Base-by-base conservation (phyloP, 1,139 yeast genomes). In the Scheffersomyces parashehatae region DNA sequence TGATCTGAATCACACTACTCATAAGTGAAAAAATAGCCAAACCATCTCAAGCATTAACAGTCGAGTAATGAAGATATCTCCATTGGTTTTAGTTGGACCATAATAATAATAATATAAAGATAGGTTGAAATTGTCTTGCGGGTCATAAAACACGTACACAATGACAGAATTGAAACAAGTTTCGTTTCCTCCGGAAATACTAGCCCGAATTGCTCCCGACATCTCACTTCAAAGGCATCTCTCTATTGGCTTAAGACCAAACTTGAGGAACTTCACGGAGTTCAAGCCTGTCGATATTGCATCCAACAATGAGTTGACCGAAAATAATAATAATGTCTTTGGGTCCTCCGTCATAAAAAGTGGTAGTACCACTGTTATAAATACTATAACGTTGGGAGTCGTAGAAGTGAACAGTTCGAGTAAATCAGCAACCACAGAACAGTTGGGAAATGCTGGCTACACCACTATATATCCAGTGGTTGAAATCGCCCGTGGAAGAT, bases 161-260 rank as follows among this genome's bases (percentile, higher is more conserved):
- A 31, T 31, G 35, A 20, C 35, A 15, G 58, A 55, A 42, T 48
- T 65, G 46, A 55, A 68, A 40, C 74, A 80, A 42, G 69, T 82
- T 40, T 68, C 76, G 28, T 88, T 90, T 60, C 84, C 95, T 3
- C 93, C 96, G 1, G 87, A 83, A 34, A 89, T 90, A 13, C 71
- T 91, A 41, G 91, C 95, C 1, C 73, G 95, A 43, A 77, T 91
- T 35, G 90, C 95, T 7, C 97, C 98, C 1, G 96, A 88, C 46
- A 66, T 88, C 11, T 87, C 91, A 4, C 72, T 91, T 40, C 85
- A 86, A 58, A 79, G 96, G 56, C 96, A 90, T 62, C 64, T 91
- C 29, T 70, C 83, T 8, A 68, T 82, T 28, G 93, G 91, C 1
- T 64, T 85, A 29, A 83, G 97, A 47, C 88, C 95, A 10, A 82